These are phyloP conservation scores for Lasiodiplodia sp. DNA, from an alignment of 2,329 filamentous ascomycete species.

Conservation along the genomic window DNA sequence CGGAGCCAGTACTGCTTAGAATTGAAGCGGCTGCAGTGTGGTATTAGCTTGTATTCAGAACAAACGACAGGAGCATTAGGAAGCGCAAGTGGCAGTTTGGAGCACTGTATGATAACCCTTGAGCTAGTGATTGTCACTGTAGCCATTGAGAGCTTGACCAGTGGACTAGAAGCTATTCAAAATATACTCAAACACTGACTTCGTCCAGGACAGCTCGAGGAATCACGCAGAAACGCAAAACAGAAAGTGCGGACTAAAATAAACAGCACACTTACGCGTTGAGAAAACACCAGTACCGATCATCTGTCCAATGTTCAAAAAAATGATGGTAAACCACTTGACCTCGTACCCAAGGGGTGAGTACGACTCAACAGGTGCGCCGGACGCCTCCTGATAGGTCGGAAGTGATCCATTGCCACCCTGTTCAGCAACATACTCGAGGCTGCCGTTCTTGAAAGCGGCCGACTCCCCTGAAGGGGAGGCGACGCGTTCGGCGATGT, in stretches of 20 bases:
- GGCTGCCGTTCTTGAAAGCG: slow-evolving; percentile 46
- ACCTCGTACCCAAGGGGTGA: slow-evolving; percentile 69
- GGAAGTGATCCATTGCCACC: slow-evolving; percentile 59
- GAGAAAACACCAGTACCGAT: slow-evolving; percentile 71
- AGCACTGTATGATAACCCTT: background rate
- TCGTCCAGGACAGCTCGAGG: background rate
- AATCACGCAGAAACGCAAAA: background rate
- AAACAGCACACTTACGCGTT: slow-evolving; percentile 58
- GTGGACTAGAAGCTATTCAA: background rate
- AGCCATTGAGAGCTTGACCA: background rate
- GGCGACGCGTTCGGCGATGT: slow-evolving; percentile 11
- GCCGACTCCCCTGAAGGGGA: slow-evolving; percentile 15
- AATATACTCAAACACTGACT: background rate
- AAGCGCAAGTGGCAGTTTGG: too few species aligned
- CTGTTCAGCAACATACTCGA: slow-evolving; percentile 52
- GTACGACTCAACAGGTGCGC: slow-evolving; percentile 65
- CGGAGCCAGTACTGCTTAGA: slow-evolving; percentile 65
- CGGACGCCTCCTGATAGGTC: slow-evolving; percentile 67
- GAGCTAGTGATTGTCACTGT: background rate
- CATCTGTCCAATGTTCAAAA: slow-evolving; percentile 69
- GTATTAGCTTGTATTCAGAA: background rate
- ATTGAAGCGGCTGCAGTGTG: slow-evolving; percentile 46
- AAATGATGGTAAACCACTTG: slow-evolving; percentile 63
- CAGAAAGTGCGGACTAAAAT: background rate
- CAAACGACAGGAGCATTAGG: background rate